Evolutionary conservation across 208 protist genomes (phyloP).

Genomic region (Wallacemonas sp.): DNA sequence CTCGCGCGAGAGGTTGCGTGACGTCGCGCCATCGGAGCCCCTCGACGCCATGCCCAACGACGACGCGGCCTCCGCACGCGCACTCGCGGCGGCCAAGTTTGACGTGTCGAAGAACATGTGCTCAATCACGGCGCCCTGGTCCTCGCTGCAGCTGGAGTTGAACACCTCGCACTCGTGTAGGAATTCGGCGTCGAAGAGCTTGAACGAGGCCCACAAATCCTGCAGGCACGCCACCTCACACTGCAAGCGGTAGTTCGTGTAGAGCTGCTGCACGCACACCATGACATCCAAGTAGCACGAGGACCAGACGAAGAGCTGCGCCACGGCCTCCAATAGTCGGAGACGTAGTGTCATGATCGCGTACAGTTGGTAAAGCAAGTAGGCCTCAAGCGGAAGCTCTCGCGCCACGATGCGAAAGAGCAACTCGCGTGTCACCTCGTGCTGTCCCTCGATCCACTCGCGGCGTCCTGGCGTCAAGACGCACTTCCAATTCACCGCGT

Average conservation of each 20-base stretch:
- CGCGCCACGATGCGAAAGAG: slow-evolving; percentile 39
- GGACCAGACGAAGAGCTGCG: slow-evolving; percentile 66
- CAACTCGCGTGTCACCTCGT: slow-evolving; percentile 38
- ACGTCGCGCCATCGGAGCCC: neutral
- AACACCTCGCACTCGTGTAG: slow-evolving; percentile 25
- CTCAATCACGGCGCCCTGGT: slow-evolving; percentile 28
- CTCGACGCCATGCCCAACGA: neutral
- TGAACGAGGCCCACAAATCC: slow-evolving; percentile 40
- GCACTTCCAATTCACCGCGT: slow-evolving; percentile 62
- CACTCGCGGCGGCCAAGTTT: neutral
- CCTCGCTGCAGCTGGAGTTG: slow-evolving; percentile 29
- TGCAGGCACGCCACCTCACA: slow-evolving; percentile 54
- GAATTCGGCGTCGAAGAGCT: slow-evolving; percentile 35
- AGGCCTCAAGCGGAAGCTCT: slow-evolving; percentile 47
- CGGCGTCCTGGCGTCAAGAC: slow-evolving; percentile 36
- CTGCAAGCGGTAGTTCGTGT: slow-evolving; percentile 37
- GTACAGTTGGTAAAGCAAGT: slow-evolving; percentile 70
- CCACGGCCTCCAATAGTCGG: slow-evolving; percentile 52
- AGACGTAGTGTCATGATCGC: slow-evolving; percentile 43
- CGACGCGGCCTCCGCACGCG: neutral
- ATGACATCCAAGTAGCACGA: slow-evolving; percentile 55
- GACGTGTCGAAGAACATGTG: slow-evolving; percentile 21
- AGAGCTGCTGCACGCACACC: slow-evolving; percentile 52
- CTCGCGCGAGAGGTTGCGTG: neutral
- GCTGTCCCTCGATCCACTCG: slow-evolving; percentile 44